Base-by-base conservation (phyloP, 2,329 filamentous ascomycete genomes). In the Aspergillus quadrilineatus region DNA sequence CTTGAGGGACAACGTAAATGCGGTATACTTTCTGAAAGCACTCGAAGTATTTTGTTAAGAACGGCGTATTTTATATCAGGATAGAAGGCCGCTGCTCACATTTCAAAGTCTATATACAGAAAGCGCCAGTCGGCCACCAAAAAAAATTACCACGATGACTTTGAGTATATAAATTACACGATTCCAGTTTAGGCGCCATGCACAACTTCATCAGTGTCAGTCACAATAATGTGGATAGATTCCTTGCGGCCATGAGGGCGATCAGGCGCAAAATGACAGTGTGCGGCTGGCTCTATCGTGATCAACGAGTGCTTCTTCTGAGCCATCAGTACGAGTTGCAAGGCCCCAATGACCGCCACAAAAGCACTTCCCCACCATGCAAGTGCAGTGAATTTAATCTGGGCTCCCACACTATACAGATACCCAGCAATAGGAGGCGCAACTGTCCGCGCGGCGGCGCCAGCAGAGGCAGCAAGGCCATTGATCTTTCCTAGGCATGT, bases 401-500 rank as follows among this genome's bases (percentile, higher is more conserved):
- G 73, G 32, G 79, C 81, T 4, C 86, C 86, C 3, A 83, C 66
- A 14, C 84, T 83, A 64, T 90, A 90, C 4, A 90, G 77, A 32
- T 85, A 79, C 2, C 88, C 88, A 2, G 85, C 85, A 29, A 90
- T 72, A 0, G 88, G 88, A 22, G 87, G 87, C 1, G 87, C 86
- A 39, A 90, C 68, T 0, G 86, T 89, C n/a, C 88, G 80, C 57
- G 85, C 86, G 4, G 85, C 82, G 17, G 87, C 89, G n/a, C 87
- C 88, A 1, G 84, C 87, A 2, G 85, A 87, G 58, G 89, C 89
- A 47, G 87, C 87, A 7, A 90, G 74, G 0, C 88, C 88, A 60
- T 90, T 90, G 69, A 90, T 88, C 63, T 83, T 86, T 1, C 88
- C 88, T 14, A 90, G 77, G 4, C 84, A 81, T 1, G 79, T 80